Evolutionary conservation across 306 rosid genomes (phyloP).

Genomic region (Morella rubra): DNA sequence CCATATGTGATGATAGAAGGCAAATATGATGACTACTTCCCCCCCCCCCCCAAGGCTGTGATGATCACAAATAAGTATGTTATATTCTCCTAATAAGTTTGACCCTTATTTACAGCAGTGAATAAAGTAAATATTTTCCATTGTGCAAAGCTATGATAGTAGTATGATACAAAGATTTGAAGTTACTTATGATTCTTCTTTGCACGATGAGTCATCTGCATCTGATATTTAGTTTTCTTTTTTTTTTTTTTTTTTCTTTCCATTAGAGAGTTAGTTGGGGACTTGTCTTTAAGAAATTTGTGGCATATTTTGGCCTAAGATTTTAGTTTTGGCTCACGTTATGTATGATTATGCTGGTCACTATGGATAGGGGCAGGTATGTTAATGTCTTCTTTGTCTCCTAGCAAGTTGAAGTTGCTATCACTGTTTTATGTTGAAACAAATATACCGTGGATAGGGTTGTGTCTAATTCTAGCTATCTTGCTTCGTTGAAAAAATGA

Average conservation of each 20-base stretch:
- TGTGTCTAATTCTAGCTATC: neutral
- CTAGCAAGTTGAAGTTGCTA: too few relatives aligned
- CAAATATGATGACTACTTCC: neutral
- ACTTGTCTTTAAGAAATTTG: neutral
- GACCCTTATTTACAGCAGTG: neutral
- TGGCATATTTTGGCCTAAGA: neutral
- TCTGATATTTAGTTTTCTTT: neutral
- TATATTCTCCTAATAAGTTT: neutral
- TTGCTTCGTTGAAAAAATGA: neutral
- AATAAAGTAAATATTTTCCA: neutral
- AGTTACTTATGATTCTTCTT: neutral
- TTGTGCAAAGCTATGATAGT: neutral
- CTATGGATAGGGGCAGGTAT: neutral
- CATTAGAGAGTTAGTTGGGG: neutral
- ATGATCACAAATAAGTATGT: neutral
- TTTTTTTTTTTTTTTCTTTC: neutral
- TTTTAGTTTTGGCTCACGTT: neutral
- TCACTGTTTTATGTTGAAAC: neutral
- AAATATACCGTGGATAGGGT: neutral
- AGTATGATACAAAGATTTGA: neutral
- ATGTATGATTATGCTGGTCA: neutral
- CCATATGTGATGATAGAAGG: neutral
- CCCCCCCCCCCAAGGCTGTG: neutral
- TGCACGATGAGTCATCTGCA: neutral
- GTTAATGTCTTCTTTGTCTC: too few relatives aligned